Conservation (phyloP, 164 flowering plant genomes). For the Aristolochia californica region DNA sequence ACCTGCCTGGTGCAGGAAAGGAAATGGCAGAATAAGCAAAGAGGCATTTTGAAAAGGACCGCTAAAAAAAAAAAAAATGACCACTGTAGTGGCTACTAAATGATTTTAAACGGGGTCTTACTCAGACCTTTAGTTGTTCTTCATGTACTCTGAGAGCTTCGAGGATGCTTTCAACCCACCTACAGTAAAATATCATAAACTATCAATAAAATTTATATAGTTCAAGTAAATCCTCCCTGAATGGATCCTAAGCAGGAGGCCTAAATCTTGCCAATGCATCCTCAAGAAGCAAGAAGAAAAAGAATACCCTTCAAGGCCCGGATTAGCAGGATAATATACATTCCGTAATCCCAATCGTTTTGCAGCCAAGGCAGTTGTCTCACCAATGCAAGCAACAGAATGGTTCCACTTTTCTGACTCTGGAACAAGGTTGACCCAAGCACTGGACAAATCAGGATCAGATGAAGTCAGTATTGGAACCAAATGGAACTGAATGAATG, state of each 20-base stretch:
- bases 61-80: not conserved
- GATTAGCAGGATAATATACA: constrained; percentile 60
- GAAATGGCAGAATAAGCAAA: not conserved
- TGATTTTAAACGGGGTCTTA: not conserved
- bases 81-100: not conserved
- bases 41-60: constrained; percentile 3
- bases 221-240: not conserved
- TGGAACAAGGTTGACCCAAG: constrained; percentile 66
- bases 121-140: constrained; percentile 21
- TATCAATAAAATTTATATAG: not conserved
- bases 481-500: no score
- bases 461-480: no score
- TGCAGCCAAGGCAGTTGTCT: constrained; percentile 87
- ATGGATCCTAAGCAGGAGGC: not conserved
- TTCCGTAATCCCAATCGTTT: constrained; percentile 55
- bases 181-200: constrained; percentile 12
- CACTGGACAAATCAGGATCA: constrained; percentile 25
- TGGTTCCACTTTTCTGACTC: constrained; percentile 43
- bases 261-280: not conserved
- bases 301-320: constrained; percentile 90
- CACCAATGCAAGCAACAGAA: constrained; percentile 90
- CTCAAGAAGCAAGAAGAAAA: not conserved
- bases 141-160: constrained; percentile 61
- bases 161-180: constrained; percentile 76
- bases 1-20: constrained; percentile 12